These are phyloP conservation scores for Fusarium sp. DNA, from an alignment of 2,329 filamentous ascomycete species.

Conservation along the genomic window DNA sequence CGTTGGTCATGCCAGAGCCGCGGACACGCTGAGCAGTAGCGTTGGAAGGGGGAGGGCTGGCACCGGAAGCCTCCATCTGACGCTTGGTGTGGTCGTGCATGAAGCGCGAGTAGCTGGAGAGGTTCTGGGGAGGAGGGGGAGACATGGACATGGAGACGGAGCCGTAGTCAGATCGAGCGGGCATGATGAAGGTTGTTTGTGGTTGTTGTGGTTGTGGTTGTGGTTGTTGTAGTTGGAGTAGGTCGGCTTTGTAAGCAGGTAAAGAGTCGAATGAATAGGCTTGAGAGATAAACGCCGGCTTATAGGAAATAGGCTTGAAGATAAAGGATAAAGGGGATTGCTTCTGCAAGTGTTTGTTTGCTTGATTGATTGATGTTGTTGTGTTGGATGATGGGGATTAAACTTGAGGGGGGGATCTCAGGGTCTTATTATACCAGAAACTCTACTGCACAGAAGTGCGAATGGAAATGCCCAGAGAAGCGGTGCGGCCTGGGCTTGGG, in stretches of 20 bases:
- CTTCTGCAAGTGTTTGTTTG: background rate
- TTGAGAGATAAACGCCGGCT: background rate
- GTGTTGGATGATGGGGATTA: slow-evolving; percentile 9
- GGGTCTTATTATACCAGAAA: slow-evolving; percentile 44
- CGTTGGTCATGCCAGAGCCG: slow-evolving; percentile 46
- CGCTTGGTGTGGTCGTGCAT: slow-evolving; percentile 74
- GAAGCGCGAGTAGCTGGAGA: slow-evolving; percentile 67
- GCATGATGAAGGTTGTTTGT: slow-evolving; percentile 47
- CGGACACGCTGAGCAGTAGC: slow-evolving; percentile 24
- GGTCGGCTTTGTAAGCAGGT: slow-evolving; percentile 1
- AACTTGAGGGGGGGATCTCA: slow-evolving; percentile 17
- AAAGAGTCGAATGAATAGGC: slow-evolving; percentile 6
- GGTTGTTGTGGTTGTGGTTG: slow-evolving; percentile 27
- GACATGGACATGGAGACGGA: slow-evolving; percentile 52
- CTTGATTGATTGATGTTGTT: slow-evolving; percentile 13
- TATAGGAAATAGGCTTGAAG: slow-evolving; percentile 5
- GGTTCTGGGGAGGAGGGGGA: slow-evolving; percentile 57
- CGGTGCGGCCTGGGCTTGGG: slow-evolving; percentile 26
- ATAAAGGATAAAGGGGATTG: slow-evolving; percentile 19
- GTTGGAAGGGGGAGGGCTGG: slow-evolving; percentile 27
- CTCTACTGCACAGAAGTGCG: slow-evolving; percentile 1
- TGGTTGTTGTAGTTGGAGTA: background rate
- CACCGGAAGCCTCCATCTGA: slow-evolving; percentile 68
- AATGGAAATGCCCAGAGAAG: slow-evolving; percentile 10
- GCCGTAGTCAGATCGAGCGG: slow-evolving; percentile 54